Conservation (phyloP, 73 alveolate genomes). For the Paramecium sonneborni region DNA sequence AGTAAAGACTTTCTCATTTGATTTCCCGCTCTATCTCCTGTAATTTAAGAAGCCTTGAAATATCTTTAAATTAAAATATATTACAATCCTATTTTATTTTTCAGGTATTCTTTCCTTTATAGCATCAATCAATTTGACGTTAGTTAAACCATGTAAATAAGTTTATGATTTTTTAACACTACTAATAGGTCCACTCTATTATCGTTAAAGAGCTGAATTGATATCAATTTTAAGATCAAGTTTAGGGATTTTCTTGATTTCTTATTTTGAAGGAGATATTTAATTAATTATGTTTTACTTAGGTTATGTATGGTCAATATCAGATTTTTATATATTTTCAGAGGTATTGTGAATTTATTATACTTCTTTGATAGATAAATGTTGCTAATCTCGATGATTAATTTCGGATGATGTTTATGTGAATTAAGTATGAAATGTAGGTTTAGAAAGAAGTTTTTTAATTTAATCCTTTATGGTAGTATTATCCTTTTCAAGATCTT, state of each 20-base stretch:
- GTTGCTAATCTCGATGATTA: neutral
- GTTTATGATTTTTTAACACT: conserved; percentile 7
- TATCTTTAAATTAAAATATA: neutral
- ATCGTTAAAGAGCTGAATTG: neutral
- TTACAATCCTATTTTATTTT: neutral
- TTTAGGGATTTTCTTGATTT: neutral
- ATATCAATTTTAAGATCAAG: neutral
- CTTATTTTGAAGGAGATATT: neutral
- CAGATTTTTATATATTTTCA: neutral
- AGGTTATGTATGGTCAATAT: neutral
- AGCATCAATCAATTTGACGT: neutral
- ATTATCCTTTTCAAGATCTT: neutral
- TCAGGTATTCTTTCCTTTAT: neutral
- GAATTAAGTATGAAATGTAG: neutral
- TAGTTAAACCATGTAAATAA: neutral
- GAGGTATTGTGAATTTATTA: neutral
- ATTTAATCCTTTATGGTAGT: neutral
- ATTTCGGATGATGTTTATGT: neutral
- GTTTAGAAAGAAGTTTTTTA: neutral
- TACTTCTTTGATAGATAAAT: neutral
- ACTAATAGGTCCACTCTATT: conserved; percentile 10
- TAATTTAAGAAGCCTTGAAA: neutral
- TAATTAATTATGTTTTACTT: neutral
- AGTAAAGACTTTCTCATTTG: neutral
- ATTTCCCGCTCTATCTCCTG: neutral